Base-by-base conservation (phyloP, 2,329 filamentous ascomycete genomes). In the Botryotinia narcissicola region DNA sequence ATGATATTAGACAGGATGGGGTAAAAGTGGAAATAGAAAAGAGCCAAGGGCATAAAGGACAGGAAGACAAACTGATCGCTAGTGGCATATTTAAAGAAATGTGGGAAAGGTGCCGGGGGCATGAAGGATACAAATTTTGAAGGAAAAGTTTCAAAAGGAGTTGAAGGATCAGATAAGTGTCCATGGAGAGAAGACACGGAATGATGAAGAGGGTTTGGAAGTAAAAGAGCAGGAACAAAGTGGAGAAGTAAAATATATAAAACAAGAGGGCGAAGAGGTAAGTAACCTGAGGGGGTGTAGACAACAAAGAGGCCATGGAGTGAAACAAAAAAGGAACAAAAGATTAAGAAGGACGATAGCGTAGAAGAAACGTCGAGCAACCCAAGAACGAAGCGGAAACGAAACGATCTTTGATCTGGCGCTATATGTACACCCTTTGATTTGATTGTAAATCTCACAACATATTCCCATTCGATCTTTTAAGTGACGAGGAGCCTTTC, bases 11-110 rank as follows among this genome's bases (percentile, higher is more conserved):
- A 32, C 78, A 83, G 82, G 75, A 81, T 35, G 48, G 48, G 14
- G 22, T 35, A 20, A 57, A 18, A 20, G 29, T 57, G 79, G 70
- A 81, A 79, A 70, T 80, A 70, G 80, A 84, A 40, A 86, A 84
- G 79, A 85, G 83, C 75, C 78, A 79, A 60, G 82, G 76, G 0
- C 85, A 87, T 78, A 78, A 82, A 71, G 86, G 83, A 35, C 83
- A 81, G 78, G 80, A 82, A 70, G 87, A 88, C 79, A 89, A 88
- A 80, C 76, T 84, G 73, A 83, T 83, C 68, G 84, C 85, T 5
- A 87, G 85, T 76, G 77, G 80, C 73, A 81, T 88, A 1, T 89
- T 89, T 74, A 82, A 82, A 64, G 83, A 81, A 74, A 82, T 84
- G 4, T 89, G 86, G 87, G 82, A 25, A 32, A 72, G 6, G 29